Evolutionary conservation across 2,329 filamentous ascomycete genomes (phyloP), one percentile per base, ranked within the genome.

Genomic region (Fusarium tjaetaba): DNA sequence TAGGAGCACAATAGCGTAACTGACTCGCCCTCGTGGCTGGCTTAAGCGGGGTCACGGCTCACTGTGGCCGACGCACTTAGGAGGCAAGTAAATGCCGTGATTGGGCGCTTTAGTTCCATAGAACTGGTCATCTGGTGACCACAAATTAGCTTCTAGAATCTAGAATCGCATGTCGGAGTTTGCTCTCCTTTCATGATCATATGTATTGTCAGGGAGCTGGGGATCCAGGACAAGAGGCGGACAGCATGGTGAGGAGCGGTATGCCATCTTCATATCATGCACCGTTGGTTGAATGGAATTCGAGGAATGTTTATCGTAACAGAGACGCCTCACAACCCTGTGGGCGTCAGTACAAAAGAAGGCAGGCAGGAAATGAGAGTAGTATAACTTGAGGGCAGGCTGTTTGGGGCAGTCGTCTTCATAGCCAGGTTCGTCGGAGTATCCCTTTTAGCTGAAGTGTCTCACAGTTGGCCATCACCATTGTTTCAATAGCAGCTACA

Each of bases 311-410:
- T n/a, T 32, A 8, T 32, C n/a, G 9, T 15, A 11, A 22, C 3
- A 22, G 4, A 1, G 9, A 22, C 13, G 26, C 4, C 45, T 7
- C 20, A 15, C 14, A 48, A 11, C 13, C 7, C 22, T 24, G 8
- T 0, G 2, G 2, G 9, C 2, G 0, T 34, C 5, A 2, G 8
- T 4, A 7, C 15, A 7, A n/a, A 32, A 5, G 11, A 34, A 51
- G 22, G 13, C 18, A 11, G 22, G 24, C 22, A 28, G 46, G 26
- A 5, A 36, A 4, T 22, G 5, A 36, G 7, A 15, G 13, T 20
- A 15, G 11, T 20, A 15, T n/a, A 4, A 18, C 16, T 3, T 5
- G 11, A 24, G 13, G 3, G 18, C 16, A 24, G 18, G 26, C 16
- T 20, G 3, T 15, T 22, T 28, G 7, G 32, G 4, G 10, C 24